These are phyloP conservation scores for Symbiodinium pilosum DNA, from an alignment of 73 alveolate species.

Conservation along the genomic window DNA sequence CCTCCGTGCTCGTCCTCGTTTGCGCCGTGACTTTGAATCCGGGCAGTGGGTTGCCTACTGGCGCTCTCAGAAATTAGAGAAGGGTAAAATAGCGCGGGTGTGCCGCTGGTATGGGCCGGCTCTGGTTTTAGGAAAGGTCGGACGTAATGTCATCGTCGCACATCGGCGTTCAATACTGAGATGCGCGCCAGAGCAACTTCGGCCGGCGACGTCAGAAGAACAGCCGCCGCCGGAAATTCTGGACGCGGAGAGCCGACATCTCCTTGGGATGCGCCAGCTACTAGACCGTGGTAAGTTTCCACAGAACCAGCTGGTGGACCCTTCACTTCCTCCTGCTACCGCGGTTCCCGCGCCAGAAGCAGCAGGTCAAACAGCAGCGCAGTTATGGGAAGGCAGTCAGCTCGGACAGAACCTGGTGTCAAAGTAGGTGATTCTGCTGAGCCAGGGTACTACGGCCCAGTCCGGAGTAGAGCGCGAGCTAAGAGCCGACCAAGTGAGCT, in stretches of 20 bases:
- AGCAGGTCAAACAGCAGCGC: too few species aligned
- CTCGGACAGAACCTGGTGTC: too few species aligned
- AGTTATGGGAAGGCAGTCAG: too few species aligned
- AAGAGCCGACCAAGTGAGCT: too few species aligned
- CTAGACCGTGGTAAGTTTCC: background rate
- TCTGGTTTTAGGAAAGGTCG: background rate
- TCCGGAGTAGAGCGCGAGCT: too few species aligned
- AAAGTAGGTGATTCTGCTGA: too few species aligned
- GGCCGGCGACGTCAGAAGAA: constrained; percentile 23
- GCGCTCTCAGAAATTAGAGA: background rate
- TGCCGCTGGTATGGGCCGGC: constrained; percentile 48
- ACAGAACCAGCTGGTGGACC: background rate
- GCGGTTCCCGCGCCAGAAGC: too few species aligned
- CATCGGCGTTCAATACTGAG: background rate
- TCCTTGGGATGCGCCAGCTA: background rate
- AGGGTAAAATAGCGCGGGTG: background rate
- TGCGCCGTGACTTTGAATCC: background rate
- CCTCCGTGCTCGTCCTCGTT: constrained; percentile 10
- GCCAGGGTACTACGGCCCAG: too few species aligned
- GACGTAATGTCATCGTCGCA: background rate
- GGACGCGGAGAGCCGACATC: background rate
- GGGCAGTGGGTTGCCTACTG: constrained; percentile 45
- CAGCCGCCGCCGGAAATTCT: background rate
- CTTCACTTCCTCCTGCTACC: too few species aligned
- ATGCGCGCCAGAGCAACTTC: constrained; percentile 30